Evolutionary conservation across 495 filamentous ascomycete species (phyloP), one percentile per base, ranked within the genome.

Genomic region (Choiromyces venosus): DNA sequence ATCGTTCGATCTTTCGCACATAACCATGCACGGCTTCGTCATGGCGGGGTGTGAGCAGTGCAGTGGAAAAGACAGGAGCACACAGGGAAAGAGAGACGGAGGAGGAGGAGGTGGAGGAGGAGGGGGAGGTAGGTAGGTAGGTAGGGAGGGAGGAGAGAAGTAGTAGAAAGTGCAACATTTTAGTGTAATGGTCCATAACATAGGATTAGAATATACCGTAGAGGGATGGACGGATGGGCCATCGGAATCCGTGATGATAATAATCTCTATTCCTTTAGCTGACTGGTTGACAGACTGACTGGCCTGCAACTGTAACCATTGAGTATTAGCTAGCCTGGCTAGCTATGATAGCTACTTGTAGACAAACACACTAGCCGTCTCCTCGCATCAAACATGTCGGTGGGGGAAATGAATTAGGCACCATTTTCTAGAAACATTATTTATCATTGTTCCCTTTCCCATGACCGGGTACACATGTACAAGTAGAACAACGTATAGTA

Each of bases 31-130:
- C 52, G 25, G 2, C 52, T 61, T 61, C 52, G 52, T 61, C 52
- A 61, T 61, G 52, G 52, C 52, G 25, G 52, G 52, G 52, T 33
- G 25, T 25, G 52, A 40, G 56, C 56, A 75, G 74, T 67, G 67
- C 29, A 29, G 39, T 66, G 16, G 21, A 18, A 64, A 38, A 29
- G 42, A 65, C 9, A 52, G 39, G 44, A 36, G 40, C 66, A 37
- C 25, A 29, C 38, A 68, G 29, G 68, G 35, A 36, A 67, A 40
- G 4, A 61, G 38, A 61, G 64, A 61, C 37, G 68, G 65, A 36
- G 38, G 46, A 35, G 72, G 72, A 0, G n/a, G 42, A 65, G 38
- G 65, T 10, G 12, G 42, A 9, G 38, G 73, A 39, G 65, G 37
- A 39, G 37, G 52, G n/a, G 33, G 25, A 21, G 42, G 71, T 36